Base-by-base conservation (phyloP, 495 filamentous ascomycete genomes). In the Margaritispora aquatica region DNA sequence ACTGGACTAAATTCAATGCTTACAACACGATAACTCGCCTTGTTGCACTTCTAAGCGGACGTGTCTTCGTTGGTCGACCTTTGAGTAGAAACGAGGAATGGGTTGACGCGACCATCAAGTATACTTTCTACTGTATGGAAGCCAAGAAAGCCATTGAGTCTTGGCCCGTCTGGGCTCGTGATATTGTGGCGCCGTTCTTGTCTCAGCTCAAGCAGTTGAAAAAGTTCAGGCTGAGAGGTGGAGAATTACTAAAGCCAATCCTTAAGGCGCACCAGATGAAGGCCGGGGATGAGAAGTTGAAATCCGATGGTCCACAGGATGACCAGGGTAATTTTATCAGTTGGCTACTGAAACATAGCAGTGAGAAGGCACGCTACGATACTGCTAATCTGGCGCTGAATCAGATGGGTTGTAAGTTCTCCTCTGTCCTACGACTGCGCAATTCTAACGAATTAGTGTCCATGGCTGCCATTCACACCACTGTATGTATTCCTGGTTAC, bases 51-150 rank as follows among this genome's bases (percentile, higher is more conserved):
- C 56, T 84, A 21, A 84, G 84, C 0, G 79, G 81, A n/a, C 69
- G 82, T 15, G 69, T 81, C 7, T 87, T 87, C 53, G 70, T 86
- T 51, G 85, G 84, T 21, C 62, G 73, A 4, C 72, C 77, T 11
- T 61, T 83, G 44, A 80, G 78, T 61, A 76, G 79, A 1, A 69
- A 81, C 24, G 69, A 77, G 51, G 76, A 82, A 15, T 88, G 86
- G 74, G 66, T 85, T 20, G 65, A 79, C 22, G 71, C 78, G 3
- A 78, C 82, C 1, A 78, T 84, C 62, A 77, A 75, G 31, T 87
- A 81, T 66, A 82, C 84, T 4, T 59, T 82, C 21, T 73, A 83
- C 48, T 58, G 79, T 59, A 63, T 71, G 71, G 53, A 64, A 44
- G 71, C 69, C 15, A 62, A 60, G 26, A 21, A 44, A 15, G 70